phyloP scores from a whole-genome alignment of 805 yeast species.

The Nematodospora valgi region DNA sequence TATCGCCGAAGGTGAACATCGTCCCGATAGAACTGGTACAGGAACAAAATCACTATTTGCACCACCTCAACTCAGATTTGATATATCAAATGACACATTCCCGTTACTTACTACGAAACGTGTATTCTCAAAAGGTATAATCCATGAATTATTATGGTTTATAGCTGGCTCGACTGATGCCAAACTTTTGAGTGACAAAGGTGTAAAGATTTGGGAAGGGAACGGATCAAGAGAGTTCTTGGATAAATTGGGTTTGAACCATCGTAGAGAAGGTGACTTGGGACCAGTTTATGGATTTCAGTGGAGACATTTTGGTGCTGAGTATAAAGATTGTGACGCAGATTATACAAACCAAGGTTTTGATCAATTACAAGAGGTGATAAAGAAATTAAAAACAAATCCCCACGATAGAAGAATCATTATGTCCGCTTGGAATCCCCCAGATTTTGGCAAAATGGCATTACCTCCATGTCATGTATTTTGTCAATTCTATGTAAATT shows the following conservation, averaged over 20 bases:
- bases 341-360: constrained; percentile 86
- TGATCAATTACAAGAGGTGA: constrained; percentile 82
- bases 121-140: constrained; percentile 85
- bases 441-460: constrained; percentile 92
- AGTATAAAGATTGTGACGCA: constrained; percentile 79
- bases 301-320: constrained; percentile 99
- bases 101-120: constrained; percentile 92
- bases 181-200: constrained; percentile 68
- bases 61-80: constrained; percentile 92
- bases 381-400: constrained; percentile 73
- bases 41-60: constrained; percentile 91
- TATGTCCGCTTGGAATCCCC: constrained; percentile 98
- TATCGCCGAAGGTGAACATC: constrained; percentile 78
- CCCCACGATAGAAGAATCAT: constrained; percentile 95
- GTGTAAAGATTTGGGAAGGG: constrained; percentile 99
- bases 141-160: constrained; percentile 92
- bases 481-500: constrained; percentile 89
- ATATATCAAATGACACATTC: constrained; percentile 64
- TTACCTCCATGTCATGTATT: constrained; percentile 98
- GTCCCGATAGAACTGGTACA: constrained; percentile 97
- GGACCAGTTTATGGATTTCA: constrained; percentile 99
- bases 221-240: constrained; percentile 92
- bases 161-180: constrained; percentile 88
- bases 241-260: constrained; percentile 74
- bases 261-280: constrained; percentile 87